Conservation (phyloP, 345 rosid genomes). For the Lagerstroemia speciosa region DNA sequence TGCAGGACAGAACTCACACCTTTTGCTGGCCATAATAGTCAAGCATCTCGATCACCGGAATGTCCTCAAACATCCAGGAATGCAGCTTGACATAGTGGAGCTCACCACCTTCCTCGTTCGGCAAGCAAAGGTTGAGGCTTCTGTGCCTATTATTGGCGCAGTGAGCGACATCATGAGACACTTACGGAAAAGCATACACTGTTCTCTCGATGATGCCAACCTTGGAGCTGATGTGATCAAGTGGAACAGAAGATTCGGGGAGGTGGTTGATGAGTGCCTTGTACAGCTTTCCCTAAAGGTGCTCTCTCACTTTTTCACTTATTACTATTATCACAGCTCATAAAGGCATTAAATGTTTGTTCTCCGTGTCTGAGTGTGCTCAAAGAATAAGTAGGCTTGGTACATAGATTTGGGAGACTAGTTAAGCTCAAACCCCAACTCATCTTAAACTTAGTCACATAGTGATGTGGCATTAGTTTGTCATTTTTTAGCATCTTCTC, state of each 20-base stretch:
- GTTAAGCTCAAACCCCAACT: background rate
- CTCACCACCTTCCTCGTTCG: constrained; percentile 67
- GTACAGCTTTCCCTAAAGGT: constrained; percentile 65
- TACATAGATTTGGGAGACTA: background rate
- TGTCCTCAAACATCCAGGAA: constrained; percentile 62
- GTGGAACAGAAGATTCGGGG: constrained; percentile 49
- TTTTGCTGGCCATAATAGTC: constrained; percentile 69
- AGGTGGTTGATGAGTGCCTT: constrained; percentile 83
- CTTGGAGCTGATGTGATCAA: constrained; percentile 48
- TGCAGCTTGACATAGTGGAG: constrained; percentile 73
- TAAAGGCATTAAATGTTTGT: background rate
- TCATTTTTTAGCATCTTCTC: background rate
- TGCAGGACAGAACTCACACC: constrained; percentile 81
- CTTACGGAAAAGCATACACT: constrained; percentile 77
- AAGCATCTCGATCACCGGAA: constrained; percentile 96
- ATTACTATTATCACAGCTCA: background rate
- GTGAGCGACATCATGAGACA: constrained; percentile 79
- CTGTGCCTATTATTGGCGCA: constrained; percentile 75
- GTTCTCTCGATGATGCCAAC: constrained; percentile 63
- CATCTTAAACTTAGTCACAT: background rate
- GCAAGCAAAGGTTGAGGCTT: constrained; percentile 56
- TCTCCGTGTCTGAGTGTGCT: background rate
- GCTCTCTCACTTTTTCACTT: constrained; percentile 10
- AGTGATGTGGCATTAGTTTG: background rate
- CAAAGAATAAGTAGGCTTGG: background rate